Evolutionary conservation across 2,329 filamentous ascomycete species (phyloP).

Genomic region (Ilyonectria destructans): DNA sequence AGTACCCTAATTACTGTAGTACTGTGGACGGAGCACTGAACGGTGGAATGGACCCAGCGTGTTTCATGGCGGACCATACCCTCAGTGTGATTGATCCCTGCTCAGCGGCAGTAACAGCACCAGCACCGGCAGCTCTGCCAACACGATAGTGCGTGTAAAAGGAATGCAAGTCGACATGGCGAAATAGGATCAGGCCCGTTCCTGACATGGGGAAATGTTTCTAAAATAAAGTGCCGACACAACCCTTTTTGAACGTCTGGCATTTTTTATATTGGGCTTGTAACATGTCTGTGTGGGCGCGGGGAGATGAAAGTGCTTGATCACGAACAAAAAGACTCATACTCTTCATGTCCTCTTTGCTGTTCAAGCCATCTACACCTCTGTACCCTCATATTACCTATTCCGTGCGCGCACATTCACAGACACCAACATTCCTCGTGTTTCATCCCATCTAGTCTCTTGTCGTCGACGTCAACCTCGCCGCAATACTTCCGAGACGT

Average conservation of each 20-base stretch:
- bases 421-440: neutral
- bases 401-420: constrained; percentile 16
- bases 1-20: neutral
- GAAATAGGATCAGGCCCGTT: neutral
- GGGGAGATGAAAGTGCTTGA: neutral
- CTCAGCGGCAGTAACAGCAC: too few relatives aligned
- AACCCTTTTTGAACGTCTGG: neutral
- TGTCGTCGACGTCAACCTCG: neutral
- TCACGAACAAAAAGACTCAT: neutral
- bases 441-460: neutral
- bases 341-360: neutral
- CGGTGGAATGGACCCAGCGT: constrained; percentile 6
- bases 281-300: neutral
- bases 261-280: neutral
- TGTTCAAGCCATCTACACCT: neutral
- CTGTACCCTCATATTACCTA: constrained; percentile 20
- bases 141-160: neutral
- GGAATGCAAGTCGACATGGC: neutral
- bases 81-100: neutral
- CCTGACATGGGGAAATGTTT: neutral
- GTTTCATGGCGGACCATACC: constrained; percentile 25
- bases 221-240: neutral
- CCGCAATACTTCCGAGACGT: neutral
- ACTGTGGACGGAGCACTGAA: constrained; percentile 13
- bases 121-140: neutral